A percentile compares a stretch with the other conserved stretches of the same genome.
Conservation (phyloP, 768 basidiomycete genomes). For the Suillus brevipes region DNA sequence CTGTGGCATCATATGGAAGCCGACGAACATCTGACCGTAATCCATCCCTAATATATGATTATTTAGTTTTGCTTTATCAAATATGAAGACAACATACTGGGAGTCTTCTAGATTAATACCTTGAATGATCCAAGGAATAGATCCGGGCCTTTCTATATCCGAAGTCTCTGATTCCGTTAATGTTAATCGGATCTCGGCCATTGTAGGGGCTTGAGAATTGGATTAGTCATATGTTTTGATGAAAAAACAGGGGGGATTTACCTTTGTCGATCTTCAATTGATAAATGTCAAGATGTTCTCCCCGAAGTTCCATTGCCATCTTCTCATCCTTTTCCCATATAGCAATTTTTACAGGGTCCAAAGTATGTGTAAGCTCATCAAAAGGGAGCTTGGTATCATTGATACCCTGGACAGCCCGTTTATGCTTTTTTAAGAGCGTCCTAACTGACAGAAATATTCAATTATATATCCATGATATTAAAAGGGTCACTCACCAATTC, state of each 20-base stretch:
- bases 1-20: neutral
- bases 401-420: neutral
- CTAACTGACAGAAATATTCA: neutral
- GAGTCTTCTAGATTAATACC: slow-evolving; percentile 2
- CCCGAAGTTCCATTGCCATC: neutral
- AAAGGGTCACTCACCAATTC: slow-evolving; percentile 17
- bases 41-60: neutral
- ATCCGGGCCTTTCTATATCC: neutral
- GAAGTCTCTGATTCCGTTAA: neutral
- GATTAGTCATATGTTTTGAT: neutral
- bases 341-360: neutral
- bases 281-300: slow-evolving; percentile 6
- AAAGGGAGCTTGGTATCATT: neutral
- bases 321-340: slow-evolving; percentile 2
- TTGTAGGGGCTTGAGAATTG: slow-evolving; percentile 1
- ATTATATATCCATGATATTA: neutral
- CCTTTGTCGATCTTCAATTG: slow-evolving; percentile 8
- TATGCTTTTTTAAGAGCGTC: slow-evolving; percentile 1
- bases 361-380: neutral
- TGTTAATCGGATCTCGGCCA: slow-evolving; percentile 3
- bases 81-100: neutral
- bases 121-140: neutral
- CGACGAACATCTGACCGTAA: neutral
- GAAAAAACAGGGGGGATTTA: neutral
- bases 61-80: no score